Base-by-base conservation (phyloP, 1,284 basidiomycete species). In the Puccinia triticina region DNA sequence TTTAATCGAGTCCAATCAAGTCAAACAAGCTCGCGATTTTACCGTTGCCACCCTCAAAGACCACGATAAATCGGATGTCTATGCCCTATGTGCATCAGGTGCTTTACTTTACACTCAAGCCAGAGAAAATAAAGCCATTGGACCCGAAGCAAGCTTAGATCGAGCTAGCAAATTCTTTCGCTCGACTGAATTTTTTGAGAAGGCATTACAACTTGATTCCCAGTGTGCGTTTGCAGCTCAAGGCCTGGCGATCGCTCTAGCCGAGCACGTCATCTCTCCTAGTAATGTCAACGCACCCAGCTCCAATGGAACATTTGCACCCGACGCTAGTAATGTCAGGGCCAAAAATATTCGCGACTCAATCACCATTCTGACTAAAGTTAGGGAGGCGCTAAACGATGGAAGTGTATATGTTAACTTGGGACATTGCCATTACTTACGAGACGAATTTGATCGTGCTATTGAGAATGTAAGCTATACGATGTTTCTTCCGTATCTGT, bases 321-420 rank as follows among this genome's bases (percentile, higher is more conserved):
- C 37, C 84, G 53, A 83, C 83, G 21, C 90, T 29, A 90, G 91
- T 67, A 88, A 88, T n/a, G 84, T 90, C 8, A 86, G 88, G 23
- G 74, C 80, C 4, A 91, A 91, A 86, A 92, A 93, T 83, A 91
- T 93, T 1, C 89, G 93, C 16, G 94, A 96, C 82, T 94, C 95
- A 0, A 88, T 98, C 50, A 91, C 93, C 75, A 90, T 96, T 34
- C 93, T 98, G 85, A 92, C 91, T 8, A 94, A 95, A 87, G 92
- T 97, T 78, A 90, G 93, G 83, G 95, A 97, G 88, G 92, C 92
- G 3, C 87, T 94, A 76, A 90, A 91, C 82, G 93, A 95, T 83
- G 93, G 93, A 1, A 93, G 93, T 84, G 94, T 96, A 11, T 95
- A 95, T 85, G 89, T 94, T 85, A 98, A 98, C 86, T 95, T 97